Evolutionary conservation across 371 early-diverging fungal genomes (phyloP).

Genomic region (Fennellomyces sp.): DNA sequence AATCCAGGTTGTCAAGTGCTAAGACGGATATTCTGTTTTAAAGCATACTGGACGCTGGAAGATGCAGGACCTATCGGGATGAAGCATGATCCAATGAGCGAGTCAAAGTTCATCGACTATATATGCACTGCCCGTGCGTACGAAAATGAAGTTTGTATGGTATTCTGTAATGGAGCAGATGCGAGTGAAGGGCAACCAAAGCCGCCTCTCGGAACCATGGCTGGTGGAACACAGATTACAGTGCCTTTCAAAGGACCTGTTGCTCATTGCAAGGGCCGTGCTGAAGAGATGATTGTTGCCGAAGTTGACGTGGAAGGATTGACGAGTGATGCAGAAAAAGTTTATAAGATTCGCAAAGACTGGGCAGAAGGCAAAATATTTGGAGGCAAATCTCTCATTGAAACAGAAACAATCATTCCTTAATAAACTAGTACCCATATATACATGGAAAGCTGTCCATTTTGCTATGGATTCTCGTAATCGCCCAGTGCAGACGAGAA

Average conservation of each 20-base stretch:
- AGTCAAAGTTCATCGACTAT: slow-evolving; percentile 31
- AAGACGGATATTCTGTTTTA: not conserved
- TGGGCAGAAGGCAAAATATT: slow-evolving; percentile 29
- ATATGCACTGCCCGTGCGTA: slow-evolving; percentile 28
- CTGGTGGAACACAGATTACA: slow-evolving; percentile 35
- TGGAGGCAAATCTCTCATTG: slow-evolving; percentile 10
- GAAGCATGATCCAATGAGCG: slow-evolving; percentile 19
- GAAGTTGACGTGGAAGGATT: slow-evolving; percentile 26
- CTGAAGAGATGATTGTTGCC: slow-evolving; percentile 35
- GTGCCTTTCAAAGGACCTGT: slow-evolving; percentile 39
- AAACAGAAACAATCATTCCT: slow-evolving; percentile 9
- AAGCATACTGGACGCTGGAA: slow-evolving; percentile 39
- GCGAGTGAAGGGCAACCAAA: not conserved
- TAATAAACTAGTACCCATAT: too few relatives aligned
- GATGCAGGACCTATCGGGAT: slow-evolving; percentile 31
- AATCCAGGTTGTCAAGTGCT: not conserved
- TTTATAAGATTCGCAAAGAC: slow-evolving; percentile 34
- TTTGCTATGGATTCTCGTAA: too few relatives aligned
- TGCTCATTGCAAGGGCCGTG: slow-evolving; percentile 18
- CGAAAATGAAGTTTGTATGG: slow-evolving; percentile 38
- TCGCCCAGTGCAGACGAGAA: too few relatives aligned
- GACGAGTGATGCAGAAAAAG: slow-evolving; percentile 29
- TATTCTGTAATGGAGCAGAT: slow-evolving; percentile 30
- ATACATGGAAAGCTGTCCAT: too few relatives aligned
- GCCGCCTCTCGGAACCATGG: slow-evolving; percentile 20